Percentiles rank a stretch among this genome's conserved stretches.
Evolutionary conservation across 371 early-diverging fungal genomes (phyloP).

Genomic region (Mortierella sp.): DNA sequence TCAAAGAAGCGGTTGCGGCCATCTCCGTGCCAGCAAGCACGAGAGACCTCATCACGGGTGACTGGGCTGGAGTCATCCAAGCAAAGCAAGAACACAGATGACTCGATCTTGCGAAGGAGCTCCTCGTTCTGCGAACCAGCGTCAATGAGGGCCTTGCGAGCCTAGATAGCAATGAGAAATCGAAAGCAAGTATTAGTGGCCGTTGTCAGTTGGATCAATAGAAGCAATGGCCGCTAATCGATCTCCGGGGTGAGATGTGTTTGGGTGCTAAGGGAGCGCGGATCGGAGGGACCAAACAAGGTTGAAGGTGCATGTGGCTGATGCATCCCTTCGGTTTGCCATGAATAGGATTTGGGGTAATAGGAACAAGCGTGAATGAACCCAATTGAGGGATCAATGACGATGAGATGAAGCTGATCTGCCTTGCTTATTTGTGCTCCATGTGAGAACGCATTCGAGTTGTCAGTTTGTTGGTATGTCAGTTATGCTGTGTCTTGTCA

Average conservation of each 20-base stretch:
- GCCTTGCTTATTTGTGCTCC: conserved; percentile 4
- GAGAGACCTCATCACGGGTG: conserved; percentile 83
- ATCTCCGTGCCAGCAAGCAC: conserved; percentile 92
- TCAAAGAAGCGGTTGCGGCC: conserved; percentile 95
- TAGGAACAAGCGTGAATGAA: neutral
- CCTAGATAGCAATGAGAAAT: neutral
- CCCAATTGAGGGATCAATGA: neutral
- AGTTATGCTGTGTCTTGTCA: no score
- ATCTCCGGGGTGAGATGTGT: no score
- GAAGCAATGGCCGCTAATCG: no score
- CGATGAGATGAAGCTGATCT: neutral
- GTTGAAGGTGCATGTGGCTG: no score
- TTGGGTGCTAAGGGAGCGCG: no score
- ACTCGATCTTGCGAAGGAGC: conserved; percentile 83
- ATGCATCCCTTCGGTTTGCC: conserved; percentile 48
- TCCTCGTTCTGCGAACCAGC: conserved; percentile 77
- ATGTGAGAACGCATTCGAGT: conserved; percentile 1
- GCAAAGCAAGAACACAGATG: conserved; percentile 86
- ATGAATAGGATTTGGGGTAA: conserved; percentile 16
- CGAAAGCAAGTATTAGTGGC: conserved; percentile 85
- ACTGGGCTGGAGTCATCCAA: conserved; percentile 82
- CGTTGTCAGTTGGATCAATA: no score
- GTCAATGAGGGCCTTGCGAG: conserved; percentile 61
- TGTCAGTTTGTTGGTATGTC: no score
- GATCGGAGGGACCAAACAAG: neutral